phyloP scores from a whole-genome alignment of 2,329 filamentous ascomycete species.

The Ophiostoma triangulosporum region DNA sequence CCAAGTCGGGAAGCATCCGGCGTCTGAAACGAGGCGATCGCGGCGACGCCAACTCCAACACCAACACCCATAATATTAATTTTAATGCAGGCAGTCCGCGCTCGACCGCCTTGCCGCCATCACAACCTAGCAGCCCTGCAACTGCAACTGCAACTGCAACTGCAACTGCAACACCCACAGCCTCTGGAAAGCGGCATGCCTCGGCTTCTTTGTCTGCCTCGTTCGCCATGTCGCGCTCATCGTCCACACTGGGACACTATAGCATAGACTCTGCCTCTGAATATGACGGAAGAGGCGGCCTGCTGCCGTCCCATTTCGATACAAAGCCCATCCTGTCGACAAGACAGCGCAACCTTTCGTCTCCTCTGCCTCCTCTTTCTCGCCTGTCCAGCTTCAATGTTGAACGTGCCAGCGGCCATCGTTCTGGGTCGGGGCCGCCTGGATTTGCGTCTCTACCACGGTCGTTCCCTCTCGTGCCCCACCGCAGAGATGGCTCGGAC shows the following conservation, averaged over 20 bases:
- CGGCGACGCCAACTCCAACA: neutral
- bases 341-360: constrained; percentile 34
- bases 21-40: constrained; percentile 35
- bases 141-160: constrained; percentile 17
- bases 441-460: constrained; percentile 15
- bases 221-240: constrained; percentile 12
- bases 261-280: no score
- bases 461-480: constrained; percentile 24
- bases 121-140: constrained; percentile 17
- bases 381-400: constrained; percentile 41
- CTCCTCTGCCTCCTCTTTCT: constrained; percentile 42
- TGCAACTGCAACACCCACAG: neutral
- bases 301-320: constrained; percentile 4
- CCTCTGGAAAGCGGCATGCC: constrained; percentile 31
- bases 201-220: constrained; percentile 30
- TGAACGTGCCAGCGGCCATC: constrained; percentile 23
- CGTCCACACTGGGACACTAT: constrained; percentile 1
- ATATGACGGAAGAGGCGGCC: constrained; percentile 5
- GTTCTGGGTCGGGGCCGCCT: neutral
- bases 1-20: constrained; percentile 42
- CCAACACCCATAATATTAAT: constrained; percentile 1
- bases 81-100: neutral
- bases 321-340: constrained; percentile 1
- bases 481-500: constrained; percentile 24
- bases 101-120: neutral